Conservation (phyloP, 257 asterid species). For the Craterostigma plantagineum region DNA sequence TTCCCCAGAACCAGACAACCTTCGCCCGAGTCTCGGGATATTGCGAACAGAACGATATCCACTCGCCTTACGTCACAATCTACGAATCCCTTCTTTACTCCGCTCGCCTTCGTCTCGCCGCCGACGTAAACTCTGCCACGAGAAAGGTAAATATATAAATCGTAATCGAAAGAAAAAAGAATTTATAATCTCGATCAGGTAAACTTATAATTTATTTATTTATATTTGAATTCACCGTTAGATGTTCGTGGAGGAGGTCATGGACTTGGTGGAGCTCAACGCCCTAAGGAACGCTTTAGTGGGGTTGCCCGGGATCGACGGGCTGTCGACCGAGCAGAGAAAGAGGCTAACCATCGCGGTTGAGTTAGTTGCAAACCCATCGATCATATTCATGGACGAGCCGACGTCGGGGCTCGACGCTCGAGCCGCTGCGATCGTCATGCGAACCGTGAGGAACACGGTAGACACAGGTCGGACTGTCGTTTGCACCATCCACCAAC, state of each 20-base stretch:
- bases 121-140: conserved; percentile 35
- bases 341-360: conserved; percentile 64
- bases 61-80: conserved; percentile 54
- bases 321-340: conserved; percentile 63
- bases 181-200: neutral
- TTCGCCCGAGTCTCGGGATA: conserved; percentile 60
- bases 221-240: no score
- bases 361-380: conserved; percentile 55
- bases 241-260: conserved; percentile 67
- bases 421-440: conserved; percentile 59
- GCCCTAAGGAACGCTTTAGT: conserved; percentile 40
- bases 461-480: conserved; percentile 62
- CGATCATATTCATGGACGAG: conserved; percentile 59
- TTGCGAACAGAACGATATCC: conserved; percentile 61
- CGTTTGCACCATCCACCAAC: conserved; percentile 61
- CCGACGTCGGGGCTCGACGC: conserved; percentile 63
- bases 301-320: conserved; percentile 53
- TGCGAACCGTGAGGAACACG: conserved; percentile 56
- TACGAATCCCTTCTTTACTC: conserved; percentile 53
- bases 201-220: neutral
- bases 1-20: conserved; percentile 45
- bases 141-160: conserved; percentile 32
- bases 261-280: conserved; percentile 51
- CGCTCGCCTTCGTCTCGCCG: conserved; percentile 56
- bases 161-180: neutral